These are phyloP conservation scores for Myriangium duriaei DNA, from an alignment of 2,329 filamentous ascomycete genomes.

Conservation along the genomic window DNA sequence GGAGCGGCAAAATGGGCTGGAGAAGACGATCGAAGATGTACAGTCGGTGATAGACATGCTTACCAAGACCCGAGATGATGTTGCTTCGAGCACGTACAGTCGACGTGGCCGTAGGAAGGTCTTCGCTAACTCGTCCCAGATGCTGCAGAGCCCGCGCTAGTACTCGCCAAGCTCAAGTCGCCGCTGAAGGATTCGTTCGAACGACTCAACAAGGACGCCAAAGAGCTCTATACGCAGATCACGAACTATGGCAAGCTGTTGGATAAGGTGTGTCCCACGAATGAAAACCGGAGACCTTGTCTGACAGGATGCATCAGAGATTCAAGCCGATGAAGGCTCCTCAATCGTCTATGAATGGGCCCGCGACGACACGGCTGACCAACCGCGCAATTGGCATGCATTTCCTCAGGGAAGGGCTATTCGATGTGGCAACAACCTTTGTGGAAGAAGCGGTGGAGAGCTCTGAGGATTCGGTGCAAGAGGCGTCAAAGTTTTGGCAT, in stretches of 20 bases:
- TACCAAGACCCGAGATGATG: constrained; percentile 56
- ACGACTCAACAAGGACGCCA: constrained; percentile 65
- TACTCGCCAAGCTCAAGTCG: constrained; percentile 73
- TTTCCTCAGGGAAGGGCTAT: constrained; percentile 85
- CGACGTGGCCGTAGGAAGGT: constrained; percentile 10
- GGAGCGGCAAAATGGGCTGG: constrained; percentile 54
- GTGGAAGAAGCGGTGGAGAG: constrained; percentile 39
- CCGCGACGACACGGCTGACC: constrained; percentile 62
- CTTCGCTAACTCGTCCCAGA: constrained; percentile 39
- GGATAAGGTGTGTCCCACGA: constrained; percentile 50
- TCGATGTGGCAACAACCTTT: constrained; percentile 75
- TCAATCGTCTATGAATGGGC: constrained; percentile 66
- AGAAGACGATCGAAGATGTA: constrained; percentile 62
- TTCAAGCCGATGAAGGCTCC: constrained; percentile 58
- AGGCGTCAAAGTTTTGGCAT: constrained; percentile 7
- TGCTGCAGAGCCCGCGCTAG: constrained; percentile 48
- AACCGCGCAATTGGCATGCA: constrained; percentile 96
- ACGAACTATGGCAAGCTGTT: constrained; percentile 76
- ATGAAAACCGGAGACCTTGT: neutral
- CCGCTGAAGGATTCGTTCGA: constrained; percentile 74
- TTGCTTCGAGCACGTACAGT: constrained; percentile 49
- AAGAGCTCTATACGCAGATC: constrained; percentile 69
- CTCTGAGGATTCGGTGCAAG: neutral
- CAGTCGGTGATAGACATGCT: constrained; percentile 73
- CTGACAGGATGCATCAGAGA: constrained; percentile 32